Percentiles rank a stretch among this genome's conserved stretches.
phyloP scores from a whole-genome alignment of 2,329 filamentous ascomycete species.

The Alternaria dauci region DNA sequence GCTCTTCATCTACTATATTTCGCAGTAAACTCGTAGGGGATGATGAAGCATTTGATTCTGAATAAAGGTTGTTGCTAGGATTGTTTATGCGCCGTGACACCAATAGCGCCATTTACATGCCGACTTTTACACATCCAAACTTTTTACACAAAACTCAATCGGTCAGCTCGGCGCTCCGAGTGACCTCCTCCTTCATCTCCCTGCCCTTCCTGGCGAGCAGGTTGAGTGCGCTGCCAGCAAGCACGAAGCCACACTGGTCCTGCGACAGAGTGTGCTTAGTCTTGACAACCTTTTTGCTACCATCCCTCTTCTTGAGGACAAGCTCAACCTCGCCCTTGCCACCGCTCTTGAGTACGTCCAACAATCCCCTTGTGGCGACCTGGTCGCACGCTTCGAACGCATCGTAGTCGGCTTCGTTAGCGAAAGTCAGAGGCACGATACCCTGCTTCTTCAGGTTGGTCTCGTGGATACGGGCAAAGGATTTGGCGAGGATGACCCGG shows the following conservation, averaged over 20 bases:
- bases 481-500: constrained; percentile 83
- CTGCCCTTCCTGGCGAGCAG: constrained; percentile 73
- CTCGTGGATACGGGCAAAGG: constrained; percentile 91
- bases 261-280: constrained; percentile 88
- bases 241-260: constrained; percentile 90
- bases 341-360: constrained; percentile 78
- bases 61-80: neutral
- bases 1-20: neutral
- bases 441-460: constrained; percentile 98
- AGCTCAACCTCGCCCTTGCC: constrained; percentile 81
- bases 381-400: constrained; percentile 82
- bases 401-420: constrained; percentile 87
- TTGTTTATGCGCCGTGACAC: neutral
- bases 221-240: constrained; percentile 94
- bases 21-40: too few relatives aligned
- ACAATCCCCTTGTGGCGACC: constrained; percentile 82
- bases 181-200: constrained; percentile 48
- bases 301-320: constrained; percentile 59
- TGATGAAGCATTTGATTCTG: neutral
- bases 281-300: constrained; percentile 72
- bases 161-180: constrained; percentile 49
- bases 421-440: constrained; percentile 92
- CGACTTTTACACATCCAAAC: neutral
- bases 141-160: constrained; percentile 33
- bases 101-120: constrained; percentile 2